Percentiles rank a stretch among this genome's conserved stretches.
Conservation (phyloP, 768 basidiomycete species). For the Trichaptum fuscoviolaceum region DNA sequence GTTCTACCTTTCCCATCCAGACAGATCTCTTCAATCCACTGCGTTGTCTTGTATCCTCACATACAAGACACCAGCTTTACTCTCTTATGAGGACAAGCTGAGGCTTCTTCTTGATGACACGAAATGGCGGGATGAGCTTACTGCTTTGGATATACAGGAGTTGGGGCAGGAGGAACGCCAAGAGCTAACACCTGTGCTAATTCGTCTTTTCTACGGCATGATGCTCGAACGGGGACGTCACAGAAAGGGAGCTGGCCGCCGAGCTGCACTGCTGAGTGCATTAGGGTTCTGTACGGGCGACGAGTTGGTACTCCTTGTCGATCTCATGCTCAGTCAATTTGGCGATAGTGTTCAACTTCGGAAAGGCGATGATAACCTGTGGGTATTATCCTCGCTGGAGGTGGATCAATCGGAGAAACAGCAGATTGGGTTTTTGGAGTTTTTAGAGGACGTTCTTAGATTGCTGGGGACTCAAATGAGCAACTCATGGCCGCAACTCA, state of each 20-base stretch:
- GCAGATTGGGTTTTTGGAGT: constrained; percentile 76
- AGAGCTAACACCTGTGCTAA: constrained; percentile 63
- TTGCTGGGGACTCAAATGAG: constrained; percentile 72
- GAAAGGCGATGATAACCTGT: constrained; percentile 20
- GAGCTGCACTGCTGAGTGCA: constrained; percentile 68
- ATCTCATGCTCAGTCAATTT: constrained; percentile 83
- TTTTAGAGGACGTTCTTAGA: constrained; percentile 81
- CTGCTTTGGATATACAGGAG: constrained; percentile 55
- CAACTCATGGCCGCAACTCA: constrained; percentile 66
- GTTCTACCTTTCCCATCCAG: constrained; percentile 79
- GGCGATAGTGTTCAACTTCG: constrained; percentile 11
- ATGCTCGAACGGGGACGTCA: constrained; percentile 78
- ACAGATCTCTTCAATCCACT: constrained; percentile 66
- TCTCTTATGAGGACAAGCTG: constrained; percentile 58
- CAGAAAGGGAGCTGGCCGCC: constrained; percentile 59
- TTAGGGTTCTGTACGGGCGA: constrained; percentile 64
- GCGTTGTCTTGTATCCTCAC: constrained; percentile 77
- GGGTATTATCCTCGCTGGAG: constrained; percentile 26
- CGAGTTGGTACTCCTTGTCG: constrained; percentile 74
- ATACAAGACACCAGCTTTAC: constrained; percentile 63
- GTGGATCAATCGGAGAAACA: constrained; percentile 49
- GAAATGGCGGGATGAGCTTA: constrained; percentile 84
- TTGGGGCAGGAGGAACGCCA: constrained; percentile 50
- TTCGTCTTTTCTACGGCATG: constrained; percentile 79
- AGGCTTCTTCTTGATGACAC: constrained; percentile 74